Percentiles rank a stretch among this genome's conserved stretches.
Conservation (phyloP, 169 alveolate genomes). For the Hepatocystis sp. region DNA sequence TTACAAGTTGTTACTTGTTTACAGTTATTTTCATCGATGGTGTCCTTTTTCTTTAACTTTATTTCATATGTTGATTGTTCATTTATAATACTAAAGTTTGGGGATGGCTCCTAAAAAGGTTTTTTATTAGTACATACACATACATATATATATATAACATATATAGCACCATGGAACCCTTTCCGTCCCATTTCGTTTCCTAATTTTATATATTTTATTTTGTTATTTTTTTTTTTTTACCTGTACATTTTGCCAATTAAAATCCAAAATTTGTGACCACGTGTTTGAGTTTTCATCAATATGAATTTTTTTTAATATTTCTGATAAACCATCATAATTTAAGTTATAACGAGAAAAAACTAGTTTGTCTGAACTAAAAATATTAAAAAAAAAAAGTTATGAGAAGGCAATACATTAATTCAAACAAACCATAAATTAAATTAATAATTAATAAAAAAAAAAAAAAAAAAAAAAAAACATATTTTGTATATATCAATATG, state of each 20-base stretch:
- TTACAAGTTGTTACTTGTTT: background rate
- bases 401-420: background rate
- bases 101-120: constrained; percentile 60
- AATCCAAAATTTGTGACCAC: constrained; percentile 57
- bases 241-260: constrained; percentile 61
- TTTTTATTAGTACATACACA: constrained; percentile 2
- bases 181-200: too few species aligned
- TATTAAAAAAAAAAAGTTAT: background rate
- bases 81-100: constrained; percentile 42
- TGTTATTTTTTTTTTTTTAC: constrained; percentile 8
- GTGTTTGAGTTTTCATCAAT: constrained; percentile 22
- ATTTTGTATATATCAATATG: background rate
- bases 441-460: constrained; percentile 9
- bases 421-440: too few species aligned
- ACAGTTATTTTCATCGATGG: background rate
- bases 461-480: constrained; percentile 6
- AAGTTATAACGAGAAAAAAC: constrained; percentile 39
- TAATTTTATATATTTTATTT: too few species aligned
- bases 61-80: constrained; percentile 20
- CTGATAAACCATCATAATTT: constrained; percentile 58
- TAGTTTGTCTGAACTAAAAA: constrained; percentile 47
- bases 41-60: constrained; percentile 9
- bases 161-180: too few species aligned
- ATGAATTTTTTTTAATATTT: constrained; percentile 58
- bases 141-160: background rate